Evolutionary conservation across 352 stramenopile genomes (phyloP), one percentile per base, ranked within the genome.

Genomic region (Phytopythium delawarense): DNA sequence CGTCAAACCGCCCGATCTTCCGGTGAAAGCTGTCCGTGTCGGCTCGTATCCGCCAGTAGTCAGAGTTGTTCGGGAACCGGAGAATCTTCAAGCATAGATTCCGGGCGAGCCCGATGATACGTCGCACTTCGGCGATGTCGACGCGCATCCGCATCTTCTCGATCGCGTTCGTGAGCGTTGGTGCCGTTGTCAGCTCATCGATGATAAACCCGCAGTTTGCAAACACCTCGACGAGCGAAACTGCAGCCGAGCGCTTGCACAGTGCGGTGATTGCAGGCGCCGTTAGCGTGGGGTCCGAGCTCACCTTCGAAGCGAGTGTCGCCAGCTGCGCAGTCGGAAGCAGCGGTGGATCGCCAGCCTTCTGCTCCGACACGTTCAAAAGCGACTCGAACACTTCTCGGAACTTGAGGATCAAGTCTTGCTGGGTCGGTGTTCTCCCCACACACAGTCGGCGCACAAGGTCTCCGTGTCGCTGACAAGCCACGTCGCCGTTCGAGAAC

Each of bases 71-170:
- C 2, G 82, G 82, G 51, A 87, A 91, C 5, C 79, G 74, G 32
- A 91, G 59, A 4, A 91, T 72, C 63, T 91, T 89, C 1, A 89
- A 59, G 42, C 79, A 89, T 8, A 91, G 65, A 44, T 72, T 89
- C 4, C 76, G 63, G 2, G 87, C 59, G 1, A 89, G 51, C 1
- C 62, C 61, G 23, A 91, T 74, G 15, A 91, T 76, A 0, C 80
- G 70, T 15, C 82, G 76, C 6, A 88, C 76, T 23, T 87, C 78
- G 2, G 64, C 57, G 5, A 76, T 59, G 4, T 91, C 80, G 0
- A 77, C 62, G 9, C 81, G 76, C 44, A 89, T 69, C 11, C 71
- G 57, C 66, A 91, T 62, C 48, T 74, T 86, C 18, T 84, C 76
- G 25, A 91, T 73, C 0, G 74, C 79, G 42, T 87, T 89, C 12